phyloP scores from a whole-genome alignment of 495 filamentous ascomycete genomes.

The Podospora pseudopauciseta region DNA sequence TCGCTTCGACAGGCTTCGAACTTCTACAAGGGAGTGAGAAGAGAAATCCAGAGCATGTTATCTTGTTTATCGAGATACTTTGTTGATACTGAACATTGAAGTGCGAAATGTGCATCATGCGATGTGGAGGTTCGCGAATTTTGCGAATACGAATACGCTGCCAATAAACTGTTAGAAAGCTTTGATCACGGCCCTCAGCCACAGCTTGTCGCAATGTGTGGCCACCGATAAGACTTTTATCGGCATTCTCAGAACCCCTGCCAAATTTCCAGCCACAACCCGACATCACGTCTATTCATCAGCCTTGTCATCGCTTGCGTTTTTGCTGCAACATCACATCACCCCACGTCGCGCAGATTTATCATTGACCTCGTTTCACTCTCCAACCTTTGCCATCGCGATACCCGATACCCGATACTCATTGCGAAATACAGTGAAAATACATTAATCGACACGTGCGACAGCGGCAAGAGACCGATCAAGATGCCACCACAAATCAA shows the following conservation, averaged over 20 bases:
- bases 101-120: not conserved
- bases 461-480: not conserved
- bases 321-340: constrained; percentile 8
- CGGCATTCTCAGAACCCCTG: constrained; percentile 14
- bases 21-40: no score
- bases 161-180: not conserved
- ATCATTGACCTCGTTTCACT: not conserved
- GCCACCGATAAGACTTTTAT: constrained; percentile 17
- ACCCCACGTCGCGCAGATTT: constrained; percentile 8
- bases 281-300: not conserved
- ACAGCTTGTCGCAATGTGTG: not conserved
- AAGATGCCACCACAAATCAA: constrained; percentile 69
- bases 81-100: not conserved
- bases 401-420: constrained; percentile 5
- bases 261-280: constrained; percentile 5
- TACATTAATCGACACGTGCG: not conserved
- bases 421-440: not conserved
- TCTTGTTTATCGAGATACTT: not conserved
- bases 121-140: not conserved
- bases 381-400: constrained; percentile 1
- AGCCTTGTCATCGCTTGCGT: constrained; percentile 7
- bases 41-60: no score
- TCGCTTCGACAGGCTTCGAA: no score
- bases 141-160: constrained; percentile 24
- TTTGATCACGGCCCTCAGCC: constrained; percentile 1